A percentile compares a stretch with the other conserved stretches of the same genome.
Evolutionary conservation across 2,329 filamentous ascomycete genomes (phyloP).

Genomic region (Diaporthe sp.): DNA sequence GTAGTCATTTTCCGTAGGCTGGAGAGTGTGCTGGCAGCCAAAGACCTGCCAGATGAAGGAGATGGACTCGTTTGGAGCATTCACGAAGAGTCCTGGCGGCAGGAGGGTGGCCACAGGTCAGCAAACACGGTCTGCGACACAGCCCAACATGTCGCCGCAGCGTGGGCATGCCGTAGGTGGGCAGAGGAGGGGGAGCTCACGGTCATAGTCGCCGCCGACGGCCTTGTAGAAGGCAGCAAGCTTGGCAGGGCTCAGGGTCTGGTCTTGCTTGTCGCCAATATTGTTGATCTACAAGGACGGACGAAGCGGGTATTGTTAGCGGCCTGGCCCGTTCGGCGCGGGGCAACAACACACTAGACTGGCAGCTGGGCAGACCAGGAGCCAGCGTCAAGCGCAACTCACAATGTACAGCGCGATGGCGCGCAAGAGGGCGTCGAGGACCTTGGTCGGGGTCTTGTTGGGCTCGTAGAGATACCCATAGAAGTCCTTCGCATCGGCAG

Average conservation of each 20-base stretch:
- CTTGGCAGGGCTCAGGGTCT: conserved; percentile 74
- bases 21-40: conserved; percentile 89
- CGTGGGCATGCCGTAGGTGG: conserved; percentile 40
- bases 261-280: conserved; percentile 69
- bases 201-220: conserved; percentile 82
- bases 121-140: conserved; percentile 29
- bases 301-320: conserved; percentile 40
- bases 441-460: conserved; percentile 76
- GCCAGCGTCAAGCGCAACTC: conserved; percentile 45
- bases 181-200: conserved; percentile 50
- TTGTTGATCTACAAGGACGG: conserved; percentile 62
- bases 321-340: not conserved
- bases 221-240: conserved; percentile 82
- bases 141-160: not conserved
- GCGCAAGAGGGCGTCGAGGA: conserved; percentile 76
- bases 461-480: conserved; percentile 79
- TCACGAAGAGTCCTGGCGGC: conserved; percentile 77
- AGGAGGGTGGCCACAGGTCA: conserved; percentile 10
- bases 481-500: conserved; percentile 52
- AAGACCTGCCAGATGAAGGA: conserved; percentile 94
- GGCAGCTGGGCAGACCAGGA: not conserved
- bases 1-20: conserved; percentile 81
- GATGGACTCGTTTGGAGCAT: conserved; percentile 79
- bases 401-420: conserved; percentile 80
- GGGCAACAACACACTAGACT: not conserved